Evolutionary conservation across 208 protist species (phyloP).

Genomic region (Trypanosoma platydactyli): DNA sequence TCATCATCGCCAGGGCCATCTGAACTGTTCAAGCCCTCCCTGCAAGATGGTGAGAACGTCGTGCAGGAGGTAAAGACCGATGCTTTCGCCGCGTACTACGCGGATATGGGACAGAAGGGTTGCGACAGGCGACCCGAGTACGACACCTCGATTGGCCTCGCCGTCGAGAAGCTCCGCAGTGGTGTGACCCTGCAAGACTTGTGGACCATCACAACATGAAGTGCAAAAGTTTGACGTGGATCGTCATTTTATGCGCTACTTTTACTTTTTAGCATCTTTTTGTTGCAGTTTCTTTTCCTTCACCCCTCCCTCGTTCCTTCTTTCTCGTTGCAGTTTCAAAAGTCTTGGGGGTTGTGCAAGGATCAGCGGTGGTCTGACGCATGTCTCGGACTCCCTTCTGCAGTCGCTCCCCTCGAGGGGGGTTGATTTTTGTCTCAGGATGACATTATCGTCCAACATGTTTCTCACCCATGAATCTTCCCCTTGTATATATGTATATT

Average conservation of each 20-base stretch:
- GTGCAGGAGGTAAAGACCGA: conserved; percentile 75
- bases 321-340: no score
- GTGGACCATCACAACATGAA: conserved; percentile 60
- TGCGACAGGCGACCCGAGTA: conserved; percentile 79
- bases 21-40: conserved; percentile 13
- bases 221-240: no score
- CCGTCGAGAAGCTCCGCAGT: conserved; percentile 89
- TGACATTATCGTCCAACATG: no score
- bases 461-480: conserved; percentile 9
- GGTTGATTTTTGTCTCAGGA: background rate
- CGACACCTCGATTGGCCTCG: conserved; percentile 79
- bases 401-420: no score
- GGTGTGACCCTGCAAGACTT: conserved; percentile 77
- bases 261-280: no score
- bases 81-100: conserved; percentile 93
- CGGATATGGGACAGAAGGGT: conserved; percentile 78
- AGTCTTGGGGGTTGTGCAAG: no score
- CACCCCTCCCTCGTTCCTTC: no score
- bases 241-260: background rate
- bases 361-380: no score
- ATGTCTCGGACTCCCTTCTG: no score
- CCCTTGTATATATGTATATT: conserved; percentile 30
- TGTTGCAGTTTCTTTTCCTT: no score
- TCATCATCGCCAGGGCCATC: background rate
- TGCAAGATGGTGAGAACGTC: conserved; percentile 71